Base-by-base conservation (phyloP, 2,329 filamentous ascomycete genomes). In the Claviceps sp. region DNA sequence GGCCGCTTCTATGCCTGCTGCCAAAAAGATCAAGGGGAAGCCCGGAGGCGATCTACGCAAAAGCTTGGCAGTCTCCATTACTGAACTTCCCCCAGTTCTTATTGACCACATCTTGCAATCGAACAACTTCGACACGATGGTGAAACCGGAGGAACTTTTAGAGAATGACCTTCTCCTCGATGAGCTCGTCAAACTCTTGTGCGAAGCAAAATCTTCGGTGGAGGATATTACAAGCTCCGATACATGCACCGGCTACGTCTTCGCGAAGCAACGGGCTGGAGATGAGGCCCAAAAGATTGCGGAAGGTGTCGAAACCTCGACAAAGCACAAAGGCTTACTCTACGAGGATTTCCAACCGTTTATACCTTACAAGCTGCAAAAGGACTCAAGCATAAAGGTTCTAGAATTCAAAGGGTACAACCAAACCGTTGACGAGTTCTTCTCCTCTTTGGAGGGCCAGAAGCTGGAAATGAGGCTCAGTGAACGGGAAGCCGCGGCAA, bases 281-380 rank as follows among this genome's bases (percentile, higher is more conserved):
- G 38, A 39, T 10, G 40, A 53, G 34, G 3, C 22, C 3, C 16
- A 10, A 42, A 17, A 22, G 13, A 54, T 50, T 4, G 64, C 62
- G 16, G 55, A 56, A 3, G 44, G 52, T 0, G 57, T 68, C 19
- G 65, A 68, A 10, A 69, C 64, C 1, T 64, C 67, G 26, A 61
- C 64, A 7, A 71, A 69, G 51, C 63, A 69, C 10, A 67, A 70
- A 4, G 71, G 73, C 46, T 64, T 93, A 5, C 71, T 95, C 2
- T 98, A 96, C 62, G 87, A 96, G 51, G 93, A 98, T 61, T 97
- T 96, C 60, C 91, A 97, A 59, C 93, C 93, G 0, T 97, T 97
- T 65, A 73, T 85, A 41, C 93, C 93, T 0, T 73, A 76, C 22
- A 91, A 97, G 59, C 86, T 95, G 56, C 80, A 83, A 56, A 73